Conservation (phyloP, 257 asterid species). For the Solanum chilense region DNA sequence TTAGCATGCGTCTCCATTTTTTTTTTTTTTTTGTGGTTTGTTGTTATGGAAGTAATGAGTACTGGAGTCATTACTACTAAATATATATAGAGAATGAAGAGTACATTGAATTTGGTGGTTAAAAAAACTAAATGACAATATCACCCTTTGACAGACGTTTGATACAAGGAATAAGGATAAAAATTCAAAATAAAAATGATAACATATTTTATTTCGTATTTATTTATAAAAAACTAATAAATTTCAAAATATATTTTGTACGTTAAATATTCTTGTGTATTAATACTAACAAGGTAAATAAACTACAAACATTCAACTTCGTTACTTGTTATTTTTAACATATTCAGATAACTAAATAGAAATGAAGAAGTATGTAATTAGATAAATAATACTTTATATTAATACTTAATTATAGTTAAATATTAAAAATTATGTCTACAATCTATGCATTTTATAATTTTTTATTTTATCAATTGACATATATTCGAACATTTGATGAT, state of each 20-base stretch:
- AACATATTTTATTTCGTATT: no score
- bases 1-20: not conserved
- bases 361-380: no score
- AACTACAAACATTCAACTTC: no score
- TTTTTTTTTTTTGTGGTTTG: not conserved
- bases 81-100: not conserved
- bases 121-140: not conserved
- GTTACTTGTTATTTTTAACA: no score
- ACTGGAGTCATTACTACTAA: not conserved
- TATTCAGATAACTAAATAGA: no score
- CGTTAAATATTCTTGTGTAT: not conserved
- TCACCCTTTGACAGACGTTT: no score
- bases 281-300: no score
- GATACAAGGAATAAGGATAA: no score
- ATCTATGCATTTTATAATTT: not conserved
- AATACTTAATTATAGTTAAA: no score
- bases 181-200: not conserved
- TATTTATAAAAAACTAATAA: no score
- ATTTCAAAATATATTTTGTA: not conserved
- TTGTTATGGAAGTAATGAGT: not conserved
- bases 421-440: not conserved
- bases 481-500: not conserved
- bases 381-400: not conserved
- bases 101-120: not conserved
- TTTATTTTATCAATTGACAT: not conserved